Conservation (phyloP, 345 rosid species). For the Litchi chinensis region DNA sequence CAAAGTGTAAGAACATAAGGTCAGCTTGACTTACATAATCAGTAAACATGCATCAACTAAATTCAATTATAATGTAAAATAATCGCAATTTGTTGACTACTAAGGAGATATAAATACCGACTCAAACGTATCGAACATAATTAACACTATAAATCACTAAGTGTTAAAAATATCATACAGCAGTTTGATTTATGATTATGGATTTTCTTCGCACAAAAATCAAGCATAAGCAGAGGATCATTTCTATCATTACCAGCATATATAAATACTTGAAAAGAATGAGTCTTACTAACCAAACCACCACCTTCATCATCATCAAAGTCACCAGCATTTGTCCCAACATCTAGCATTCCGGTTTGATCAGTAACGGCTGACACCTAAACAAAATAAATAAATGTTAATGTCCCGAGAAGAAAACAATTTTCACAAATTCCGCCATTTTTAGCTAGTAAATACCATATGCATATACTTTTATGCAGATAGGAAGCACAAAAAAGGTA, state of each 20-base stretch:
- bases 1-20: conserved; percentile 22
- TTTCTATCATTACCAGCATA: neutral
- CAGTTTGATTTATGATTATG: neutral
- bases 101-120: neutral
- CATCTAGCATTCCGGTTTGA: conserved; percentile 68
- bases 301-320: conserved; percentile 97
- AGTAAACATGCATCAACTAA: neutral
- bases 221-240: neutral
- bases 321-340: conserved; percentile 70
- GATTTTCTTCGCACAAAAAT: neutral
- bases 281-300: conserved; percentile 75
- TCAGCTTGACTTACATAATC: conserved; percentile 11
- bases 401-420: neutral
- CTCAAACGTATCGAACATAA: neutral
- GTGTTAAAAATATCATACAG: no score
- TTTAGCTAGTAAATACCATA: neutral
- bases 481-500: neutral
- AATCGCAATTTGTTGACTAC: neutral
- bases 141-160: neutral
- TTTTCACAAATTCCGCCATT: neutral
- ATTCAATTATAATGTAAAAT: conserved; percentile 11
- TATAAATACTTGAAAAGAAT: neutral
- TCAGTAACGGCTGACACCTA: conserved; percentile 96
- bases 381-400: conserved; percentile 15
- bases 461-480: neutral